A percentile compares a stretch with the other conserved stretches of the same genome.
phyloP scores from a whole-genome alignment of 1,139 yeast species.

The Arxiozyma heterogenica region DNA sequence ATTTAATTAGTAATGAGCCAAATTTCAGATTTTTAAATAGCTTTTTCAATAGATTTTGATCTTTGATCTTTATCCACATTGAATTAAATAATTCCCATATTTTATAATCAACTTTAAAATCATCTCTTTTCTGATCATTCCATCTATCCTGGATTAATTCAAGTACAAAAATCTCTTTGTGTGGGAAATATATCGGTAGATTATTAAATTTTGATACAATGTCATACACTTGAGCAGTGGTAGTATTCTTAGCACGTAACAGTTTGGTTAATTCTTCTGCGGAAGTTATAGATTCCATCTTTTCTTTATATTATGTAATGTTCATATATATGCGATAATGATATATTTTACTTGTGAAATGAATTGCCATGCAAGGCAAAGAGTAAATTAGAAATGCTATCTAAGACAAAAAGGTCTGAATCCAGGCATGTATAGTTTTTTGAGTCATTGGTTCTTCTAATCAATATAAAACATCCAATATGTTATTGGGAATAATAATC shows the following conservation, averaged over 20 bases:
- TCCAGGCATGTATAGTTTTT: background rate
- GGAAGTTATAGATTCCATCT: constrained; percentile 1
- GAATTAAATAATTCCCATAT: constrained; percentile 43
- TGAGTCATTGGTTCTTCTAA: too few relatives aligned
- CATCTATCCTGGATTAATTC: constrained; percentile 63
- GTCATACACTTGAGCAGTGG: constrained; percentile 32
- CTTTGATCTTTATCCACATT: constrained; percentile 34
- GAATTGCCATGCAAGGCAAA: background rate
- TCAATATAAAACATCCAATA: too few relatives aligned
- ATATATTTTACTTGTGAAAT: too few relatives aligned
- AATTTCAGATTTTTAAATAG: constrained; percentile 35
- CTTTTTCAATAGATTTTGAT: constrained; percentile 23
- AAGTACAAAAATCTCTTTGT: constrained; percentile 47
- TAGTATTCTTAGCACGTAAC: constrained; percentile 48
- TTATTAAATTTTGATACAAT: constrained; percentile 38
- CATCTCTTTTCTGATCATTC: constrained; percentile 37
- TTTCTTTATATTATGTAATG: background rate
- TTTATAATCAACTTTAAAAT: constrained; percentile 36
- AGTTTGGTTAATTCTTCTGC: constrained; percentile 56
- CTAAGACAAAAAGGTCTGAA: background rate
- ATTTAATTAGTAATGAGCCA: constrained; percentile 23
- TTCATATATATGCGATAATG: background rate
- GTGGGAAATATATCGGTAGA: constrained; percentile 51
- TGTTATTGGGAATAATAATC: too few relatives aligned
- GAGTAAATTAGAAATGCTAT: too few relatives aligned